phyloP scores from a whole-genome alignment of 2,329 filamentous ascomycete species.

The Helotiales sp. region DNA sequence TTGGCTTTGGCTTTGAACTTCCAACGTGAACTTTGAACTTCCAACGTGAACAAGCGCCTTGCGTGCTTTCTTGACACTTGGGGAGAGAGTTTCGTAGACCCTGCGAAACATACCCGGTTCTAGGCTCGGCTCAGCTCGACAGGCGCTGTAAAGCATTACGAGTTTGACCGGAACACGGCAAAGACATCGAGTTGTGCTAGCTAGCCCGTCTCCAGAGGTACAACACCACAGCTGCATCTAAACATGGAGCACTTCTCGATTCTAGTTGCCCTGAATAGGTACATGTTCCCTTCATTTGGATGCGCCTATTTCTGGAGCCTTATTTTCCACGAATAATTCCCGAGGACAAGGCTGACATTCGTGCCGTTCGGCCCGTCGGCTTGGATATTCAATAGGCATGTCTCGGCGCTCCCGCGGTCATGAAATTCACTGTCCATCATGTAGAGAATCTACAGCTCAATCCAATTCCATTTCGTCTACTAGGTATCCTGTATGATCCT shows the following conservation, averaged over 20 bases:
- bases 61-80: not conserved
- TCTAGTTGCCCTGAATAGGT: not conserved
- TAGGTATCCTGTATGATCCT: constrained; percentile 12
- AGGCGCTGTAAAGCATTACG: not conserved
- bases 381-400: not conserved
- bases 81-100: not conserved
- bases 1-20: too few species aligned
- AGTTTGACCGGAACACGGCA: constrained; percentile 7
- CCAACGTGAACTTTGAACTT: too few species aligned
- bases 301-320: not conserved
- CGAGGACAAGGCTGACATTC: not conserved
- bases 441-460: constrained; percentile 5
- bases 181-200: not conserved
- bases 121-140: not conserved
- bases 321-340: not conserved
- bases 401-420: not conserved
- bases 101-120: not conserved
- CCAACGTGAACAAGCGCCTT: too few species aligned
- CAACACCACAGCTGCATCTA: constrained; percentile 4
- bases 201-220: not conserved
- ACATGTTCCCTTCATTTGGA: not conserved
- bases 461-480: constrained; percentile 40
- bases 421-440: too few species aligned
- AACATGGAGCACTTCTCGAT: not conserved
- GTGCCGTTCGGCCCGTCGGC: constrained; percentile 2